Evolutionary conservation across 2,329 filamentous ascomycete genomes (phyloP).

Genomic region (Conoideocrella luteorostrata): DNA sequence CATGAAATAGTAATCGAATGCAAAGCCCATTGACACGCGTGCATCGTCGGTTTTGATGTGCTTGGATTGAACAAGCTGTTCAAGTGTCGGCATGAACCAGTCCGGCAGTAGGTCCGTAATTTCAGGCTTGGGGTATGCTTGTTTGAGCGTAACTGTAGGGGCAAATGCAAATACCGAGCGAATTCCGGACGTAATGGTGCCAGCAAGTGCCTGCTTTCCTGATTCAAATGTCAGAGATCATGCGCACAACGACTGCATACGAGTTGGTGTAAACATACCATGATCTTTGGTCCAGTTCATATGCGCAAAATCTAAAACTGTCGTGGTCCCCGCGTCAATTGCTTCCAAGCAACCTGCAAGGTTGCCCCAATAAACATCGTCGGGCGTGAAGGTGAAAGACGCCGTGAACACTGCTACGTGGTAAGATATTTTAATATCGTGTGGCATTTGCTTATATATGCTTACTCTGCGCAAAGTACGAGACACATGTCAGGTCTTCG

Average conservation of each 20-base stretch:
- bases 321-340: constrained; percentile 36
- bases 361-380: constrained; percentile 42
- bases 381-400: constrained; percentile 1
- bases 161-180: constrained; percentile 38
- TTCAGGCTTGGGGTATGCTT: not conserved
- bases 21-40: not conserved
- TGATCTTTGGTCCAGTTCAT: constrained; percentile 10
- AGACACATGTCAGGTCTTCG: too few species aligned
- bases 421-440: not conserved
- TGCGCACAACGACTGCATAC: too few species aligned
- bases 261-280: not conserved
- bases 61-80: not conserved
- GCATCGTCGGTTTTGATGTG: not conserved
- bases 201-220: constrained; percentile 14
- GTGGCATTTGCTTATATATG: not conserved
- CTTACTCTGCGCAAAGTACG: too few species aligned
- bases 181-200: constrained; percentile 31
- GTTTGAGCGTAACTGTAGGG: constrained; percentile 18
- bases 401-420: not conserved
- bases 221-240: constrained; percentile 15
- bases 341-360: constrained; percentile 32
- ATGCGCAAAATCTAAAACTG: constrained; percentile 15
- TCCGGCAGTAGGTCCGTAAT: not conserved
- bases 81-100: not conserved
- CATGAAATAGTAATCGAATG: not conserved